These are phyloP conservation scores for Solanum ossicruentum DNA, from an alignment of 257 asterid species.

Conservation along the genomic window DNA sequence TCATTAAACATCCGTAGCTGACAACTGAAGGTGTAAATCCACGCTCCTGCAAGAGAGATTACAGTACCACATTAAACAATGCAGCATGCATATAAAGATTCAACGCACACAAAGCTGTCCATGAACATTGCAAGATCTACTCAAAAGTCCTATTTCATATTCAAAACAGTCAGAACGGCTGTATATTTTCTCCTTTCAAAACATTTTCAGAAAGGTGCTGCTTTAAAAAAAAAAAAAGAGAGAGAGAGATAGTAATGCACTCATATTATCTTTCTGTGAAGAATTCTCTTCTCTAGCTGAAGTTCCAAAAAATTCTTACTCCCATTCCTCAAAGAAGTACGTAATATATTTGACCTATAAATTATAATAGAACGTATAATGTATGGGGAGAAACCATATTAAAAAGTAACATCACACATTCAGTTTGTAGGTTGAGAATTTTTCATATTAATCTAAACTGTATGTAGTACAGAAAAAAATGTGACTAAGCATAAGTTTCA, in stretches of 20 bases:
- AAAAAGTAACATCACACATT: background rate
- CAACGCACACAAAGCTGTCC: background rate
- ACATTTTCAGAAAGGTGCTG: background rate
- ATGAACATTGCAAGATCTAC: background rate
- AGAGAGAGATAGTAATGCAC: background rate
- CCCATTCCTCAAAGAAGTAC: background rate
- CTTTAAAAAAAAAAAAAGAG: no score
- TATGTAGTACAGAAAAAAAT: background rate
- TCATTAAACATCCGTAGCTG: conserved; percentile 91
- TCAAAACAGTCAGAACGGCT: background rate
- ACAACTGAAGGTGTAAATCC: conserved; percentile 76
- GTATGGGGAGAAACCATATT: background rate
- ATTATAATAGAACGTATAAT: background rate
- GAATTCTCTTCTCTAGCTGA: background rate
- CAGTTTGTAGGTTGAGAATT: background rate
- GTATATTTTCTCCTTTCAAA: background rate
- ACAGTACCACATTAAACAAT: background rate
- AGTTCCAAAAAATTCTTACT: background rate
- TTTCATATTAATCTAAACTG: background rate
- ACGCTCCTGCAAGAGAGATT: conserved; percentile 49
- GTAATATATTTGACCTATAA: background rate
- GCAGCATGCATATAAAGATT: background rate
- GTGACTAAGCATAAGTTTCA: background rate
- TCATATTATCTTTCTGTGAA: background rate
- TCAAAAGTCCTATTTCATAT: background rate